Conservation (phyloP, 1,139 yeast genomes). For the Kurtzmaniella quercitrusa region DNA sequence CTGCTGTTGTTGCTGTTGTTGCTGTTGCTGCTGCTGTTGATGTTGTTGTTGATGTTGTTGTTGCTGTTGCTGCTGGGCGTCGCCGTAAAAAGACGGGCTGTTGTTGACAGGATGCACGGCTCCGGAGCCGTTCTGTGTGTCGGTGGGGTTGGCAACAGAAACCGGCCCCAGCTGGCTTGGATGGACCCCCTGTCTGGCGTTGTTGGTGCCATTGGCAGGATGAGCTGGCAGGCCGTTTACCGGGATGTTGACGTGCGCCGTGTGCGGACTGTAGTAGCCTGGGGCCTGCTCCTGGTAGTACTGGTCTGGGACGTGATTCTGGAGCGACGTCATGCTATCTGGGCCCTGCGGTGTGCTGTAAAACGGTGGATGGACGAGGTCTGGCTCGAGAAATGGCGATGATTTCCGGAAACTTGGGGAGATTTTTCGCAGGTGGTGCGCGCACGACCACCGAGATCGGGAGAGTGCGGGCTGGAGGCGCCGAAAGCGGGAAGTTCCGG, state of each 20-base stretch:
- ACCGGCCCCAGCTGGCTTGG: neutral
- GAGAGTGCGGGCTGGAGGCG: neutral
- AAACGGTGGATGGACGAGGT: neutral
- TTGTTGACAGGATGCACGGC: neutral
- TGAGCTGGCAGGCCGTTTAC: neutral
- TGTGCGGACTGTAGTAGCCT: conserved; percentile 24
- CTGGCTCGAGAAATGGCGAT: neutral
- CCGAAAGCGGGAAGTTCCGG: neutral
- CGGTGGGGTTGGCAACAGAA: neutral
- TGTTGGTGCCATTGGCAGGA: neutral
- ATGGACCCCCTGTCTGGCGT: neutral
- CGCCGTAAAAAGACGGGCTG: conserved; percentile 2
- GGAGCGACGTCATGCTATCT: conserved; percentile 29
- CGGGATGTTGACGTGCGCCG: conserved; percentile 4
- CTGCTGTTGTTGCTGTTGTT: conserved; percentile 7
- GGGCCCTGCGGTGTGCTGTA: neutral
- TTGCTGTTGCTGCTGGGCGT: conserved; percentile 3
- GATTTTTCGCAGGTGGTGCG: conserved; percentile 1
- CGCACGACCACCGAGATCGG: conserved; percentile 7
- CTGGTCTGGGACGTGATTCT: conserved; percentile 24
- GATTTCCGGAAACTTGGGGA: neutral
- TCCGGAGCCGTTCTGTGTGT: neutral
- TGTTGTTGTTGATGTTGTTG: conserved; percentile 8
- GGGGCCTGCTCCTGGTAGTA: conserved; percentile 29
- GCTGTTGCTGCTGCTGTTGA: conserved; percentile 7